Evolutionary conservation across 1,284 basidiomycete genomes (phyloP), one percentile per base, ranked within the genome.

Genomic region (Pseudozyma flocculosa): DNA sequence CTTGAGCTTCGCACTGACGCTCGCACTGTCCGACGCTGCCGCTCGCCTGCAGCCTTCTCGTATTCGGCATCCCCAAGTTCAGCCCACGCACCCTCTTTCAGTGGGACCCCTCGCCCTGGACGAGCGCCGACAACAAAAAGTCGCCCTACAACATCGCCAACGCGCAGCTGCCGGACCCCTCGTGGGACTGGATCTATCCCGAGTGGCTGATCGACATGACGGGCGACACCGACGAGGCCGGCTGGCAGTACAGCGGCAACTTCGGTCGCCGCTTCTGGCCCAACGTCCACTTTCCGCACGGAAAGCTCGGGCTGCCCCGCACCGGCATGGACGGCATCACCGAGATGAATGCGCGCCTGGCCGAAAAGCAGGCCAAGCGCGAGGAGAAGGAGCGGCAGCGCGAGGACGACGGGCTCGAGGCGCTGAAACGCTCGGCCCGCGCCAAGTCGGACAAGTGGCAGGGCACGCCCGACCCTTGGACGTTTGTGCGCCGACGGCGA

Each of bases 151-250:
- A 65, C 49, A 69, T 74, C 37, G 62, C 68, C 26, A 77, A 73
- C 37, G 72, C 73, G 14, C 75, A 77, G 56, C 54, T 77, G 37
- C 75, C 75, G 2, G 73, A 77, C 55, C 67, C 72, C 4, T 68
- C 66, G 9, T 77, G 75, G 75, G 75, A 76, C 40, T 77, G 75
- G 75, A 73, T 74, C 18, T 70, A 77, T 34, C 55, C 54, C 14
- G 69, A 73, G 24, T 77, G 75, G 75, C 53, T 69, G 44, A 73
- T 77, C 52, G 75, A 77, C 57, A 77, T 77, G 75, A 69, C 70
- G 0, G 74, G 72, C 40, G 73, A 77, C 40, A 73, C 72, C 8
- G 75, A 77, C 39, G 73, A 77, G 51, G 67, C 71, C 3, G 75
- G 75, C 24, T 77, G 75, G 75, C 73, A 77, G 56, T 77, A 77